Conservation (phyloP, 164 flowering plant genomes). For the Protea cynaroides region DNA sequence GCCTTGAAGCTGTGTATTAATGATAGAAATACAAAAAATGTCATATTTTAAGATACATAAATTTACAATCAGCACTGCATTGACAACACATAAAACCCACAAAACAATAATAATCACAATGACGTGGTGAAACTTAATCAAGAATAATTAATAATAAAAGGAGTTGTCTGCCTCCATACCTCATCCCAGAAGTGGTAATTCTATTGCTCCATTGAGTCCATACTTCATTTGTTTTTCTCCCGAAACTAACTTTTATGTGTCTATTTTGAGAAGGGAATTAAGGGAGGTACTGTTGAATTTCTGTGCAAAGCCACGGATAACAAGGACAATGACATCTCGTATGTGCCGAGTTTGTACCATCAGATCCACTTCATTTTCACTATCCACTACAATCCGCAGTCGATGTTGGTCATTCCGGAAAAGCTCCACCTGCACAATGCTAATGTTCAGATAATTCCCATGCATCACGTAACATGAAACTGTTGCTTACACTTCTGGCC, state of each 20-base stretch:
- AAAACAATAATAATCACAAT: too few species aligned
- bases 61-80: too few species aligned
- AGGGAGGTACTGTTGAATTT: slow-evolving; percentile 94
- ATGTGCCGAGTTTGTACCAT: slow-evolving; percentile 86
- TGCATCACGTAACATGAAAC: too few species aligned
- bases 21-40: too few species aligned
- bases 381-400: slow-evolving; percentile 81
- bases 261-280: slow-evolving; percentile 86
- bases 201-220: too few species aligned
- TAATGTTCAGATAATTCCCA: neutral
- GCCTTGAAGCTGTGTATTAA: too few species aligned
- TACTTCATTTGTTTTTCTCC: neutral
- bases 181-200: neutral
- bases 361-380: slow-evolving; percentile 87
- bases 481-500: too few species aligned
- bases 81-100: too few species aligned
- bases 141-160: neutral
- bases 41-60: too few species aligned
- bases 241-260: slow-evolving; percentile 26
- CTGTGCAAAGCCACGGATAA: slow-evolving; percentile 88
- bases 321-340: slow-evolving; percentile 84
- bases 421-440: slow-evolving; percentile 66
- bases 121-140: too few species aligned
- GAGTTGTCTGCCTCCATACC: neutral
- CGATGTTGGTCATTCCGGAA: slow-evolving; percentile 90